These are phyloP conservation scores for Lineolata rhizophorae DNA, from an alignment of 495 filamentous ascomycete genomes.

Conservation along the genomic window DNA sequence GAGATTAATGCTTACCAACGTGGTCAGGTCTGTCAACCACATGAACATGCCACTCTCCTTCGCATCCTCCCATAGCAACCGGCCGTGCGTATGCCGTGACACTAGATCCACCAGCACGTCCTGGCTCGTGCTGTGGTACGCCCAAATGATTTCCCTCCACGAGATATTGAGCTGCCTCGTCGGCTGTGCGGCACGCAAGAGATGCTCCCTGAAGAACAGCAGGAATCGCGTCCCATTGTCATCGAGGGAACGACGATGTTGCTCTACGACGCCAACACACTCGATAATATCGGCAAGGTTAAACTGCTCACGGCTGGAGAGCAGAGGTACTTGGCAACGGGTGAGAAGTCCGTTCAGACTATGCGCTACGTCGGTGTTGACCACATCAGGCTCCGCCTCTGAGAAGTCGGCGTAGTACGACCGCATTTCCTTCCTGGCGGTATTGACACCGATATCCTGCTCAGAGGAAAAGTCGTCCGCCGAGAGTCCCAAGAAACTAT, in stretches of 20 bases:
- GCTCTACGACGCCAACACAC: conserved; percentile 68
- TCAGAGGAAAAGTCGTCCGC: conserved; percentile 44
- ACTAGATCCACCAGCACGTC: conserved; percentile 83
- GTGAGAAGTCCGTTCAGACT: conserved; percentile 61
- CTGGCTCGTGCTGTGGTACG: conserved; percentile 76
- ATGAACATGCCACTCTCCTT: conserved; percentile 80
- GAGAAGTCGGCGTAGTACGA: conserved; percentile 32
- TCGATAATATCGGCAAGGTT: conserved; percentile 72
- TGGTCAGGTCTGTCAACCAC: conserved; percentile 64
- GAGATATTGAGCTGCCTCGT: conserved; percentile 33
- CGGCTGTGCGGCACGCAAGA: conserved; percentile 37
- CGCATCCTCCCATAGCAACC: conserved; percentile 66
- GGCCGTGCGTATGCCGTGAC: conserved; percentile 53
- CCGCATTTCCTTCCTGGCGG: conserved; percentile 27
- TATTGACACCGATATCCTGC: conserved; percentile 11
- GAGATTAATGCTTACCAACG: conserved; percentile 49
- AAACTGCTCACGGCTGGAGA: conserved; percentile 78
- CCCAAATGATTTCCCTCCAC: conserved; percentile 92
- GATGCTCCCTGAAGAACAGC: conserved; percentile 73
- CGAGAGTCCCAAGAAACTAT: conserved; percentile 55
- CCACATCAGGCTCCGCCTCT: conserved; percentile 25
- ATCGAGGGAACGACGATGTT: conserved; percentile 79
- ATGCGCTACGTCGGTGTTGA: conserved; percentile 51
- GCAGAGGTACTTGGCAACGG: conserved; percentile 49
- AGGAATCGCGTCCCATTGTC: conserved; percentile 81